Percentiles rank a stretch among this genome's conserved stretches.
phyloP scores from a whole-genome alignment of 768 basidiomycete genomes.

The Pulveroboletus sp. region DNA sequence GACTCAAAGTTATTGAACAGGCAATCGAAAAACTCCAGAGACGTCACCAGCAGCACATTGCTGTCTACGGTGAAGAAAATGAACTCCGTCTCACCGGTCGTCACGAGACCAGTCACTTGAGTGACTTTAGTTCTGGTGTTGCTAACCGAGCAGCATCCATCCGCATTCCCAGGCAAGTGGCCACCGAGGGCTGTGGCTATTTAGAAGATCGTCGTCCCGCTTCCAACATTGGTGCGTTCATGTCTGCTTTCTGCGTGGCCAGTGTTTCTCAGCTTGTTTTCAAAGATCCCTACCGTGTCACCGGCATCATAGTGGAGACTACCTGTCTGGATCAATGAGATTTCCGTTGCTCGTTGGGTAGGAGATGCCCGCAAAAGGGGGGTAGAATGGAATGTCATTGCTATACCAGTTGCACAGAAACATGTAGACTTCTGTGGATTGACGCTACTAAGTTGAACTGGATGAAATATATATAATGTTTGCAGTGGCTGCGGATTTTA shows the following conservation, averaged over 20 bases:
- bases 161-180: conserved; percentile 92
- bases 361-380: conserved; percentile 1
- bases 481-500: no score
- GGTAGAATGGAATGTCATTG: conserved; percentile 10
- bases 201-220: conserved; percentile 96
- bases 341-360: conserved; percentile 8
- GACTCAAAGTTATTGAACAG: conserved; percentile 86
- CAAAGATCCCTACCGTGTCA: conserved; percentile 92
- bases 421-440: conserved; percentile 8
- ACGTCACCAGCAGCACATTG: conserved; percentile 92
- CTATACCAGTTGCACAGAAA: conserved; percentile 20
- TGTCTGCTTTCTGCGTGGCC: not conserved
- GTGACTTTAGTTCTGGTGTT: conserved; percentile 87
- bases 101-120: conserved; percentile 96
- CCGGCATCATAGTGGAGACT: conserved; percentile 83
- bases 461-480: no score
- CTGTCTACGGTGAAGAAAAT: conserved; percentile 97
- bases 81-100: conserved; percentile 92
- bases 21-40: conserved; percentile 91
- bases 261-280: conserved; percentile 3
- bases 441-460: not conserved
- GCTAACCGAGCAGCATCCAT: conserved; percentile 97
- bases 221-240: conserved; percentile 86
- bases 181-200: conserved; percentile 90
- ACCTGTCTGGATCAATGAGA: conserved; percentile 64